Conservation (phyloP, 1,284 basidiomycete genomes). For the Stygiomarasmius scandens region DNA sequence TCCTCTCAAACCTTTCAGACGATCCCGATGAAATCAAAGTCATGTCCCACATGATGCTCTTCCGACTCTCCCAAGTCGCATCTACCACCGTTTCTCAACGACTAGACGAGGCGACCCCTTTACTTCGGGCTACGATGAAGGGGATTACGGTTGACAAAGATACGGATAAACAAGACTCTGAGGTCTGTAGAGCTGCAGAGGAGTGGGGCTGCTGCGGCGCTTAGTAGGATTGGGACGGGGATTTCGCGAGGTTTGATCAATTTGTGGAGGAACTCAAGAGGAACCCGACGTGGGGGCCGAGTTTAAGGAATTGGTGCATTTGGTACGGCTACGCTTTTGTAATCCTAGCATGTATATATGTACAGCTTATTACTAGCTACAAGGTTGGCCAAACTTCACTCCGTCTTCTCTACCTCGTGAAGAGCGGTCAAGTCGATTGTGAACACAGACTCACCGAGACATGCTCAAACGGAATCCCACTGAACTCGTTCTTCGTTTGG, state of each 20-base stretch:
- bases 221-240: constrained; percentile 71
- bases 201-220: constrained; percentile 85
- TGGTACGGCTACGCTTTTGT: too few species aligned
- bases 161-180: constrained; percentile 96
- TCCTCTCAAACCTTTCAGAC: constrained; percentile 85
- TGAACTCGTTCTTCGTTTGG: too few species aligned
- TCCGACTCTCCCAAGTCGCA: constrained; percentile 86
- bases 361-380: too few species aligned
- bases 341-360: too few species aligned
- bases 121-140: constrained; percentile 88
- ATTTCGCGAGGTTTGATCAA: constrained; percentile 72
- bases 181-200: constrained; percentile 86
- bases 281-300: constrained; percentile 67
- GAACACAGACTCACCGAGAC: too few species aligned
- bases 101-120: constrained; percentile 84
- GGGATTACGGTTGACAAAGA: constrained; percentile 89
- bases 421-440: too few species aligned
- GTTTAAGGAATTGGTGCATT: constrained; percentile 57
- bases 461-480: too few species aligned
- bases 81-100: constrained; percentile 80
- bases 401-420: too few species aligned
- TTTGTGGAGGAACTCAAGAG: constrained; percentile 74
- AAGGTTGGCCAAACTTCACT: too few species aligned
- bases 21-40: constrained; percentile 97
- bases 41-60: constrained; percentile 93